Evolutionary conservation across 2,329 filamentous ascomycete species (phyloP).

Genomic region (Trichothecium sympodiale): DNA sequence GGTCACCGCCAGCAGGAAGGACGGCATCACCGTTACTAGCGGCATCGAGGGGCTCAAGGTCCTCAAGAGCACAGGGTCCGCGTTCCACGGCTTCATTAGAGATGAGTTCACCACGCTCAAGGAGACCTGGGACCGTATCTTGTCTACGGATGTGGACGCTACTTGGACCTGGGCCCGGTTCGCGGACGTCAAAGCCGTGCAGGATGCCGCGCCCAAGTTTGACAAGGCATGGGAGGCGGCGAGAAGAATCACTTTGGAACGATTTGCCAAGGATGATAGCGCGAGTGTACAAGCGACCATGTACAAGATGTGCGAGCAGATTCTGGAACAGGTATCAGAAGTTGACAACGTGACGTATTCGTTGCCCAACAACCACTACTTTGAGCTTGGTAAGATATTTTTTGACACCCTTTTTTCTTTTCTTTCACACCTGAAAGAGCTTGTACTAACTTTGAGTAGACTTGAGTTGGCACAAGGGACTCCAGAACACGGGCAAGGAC

Average conservation of each 20-base stretch:
- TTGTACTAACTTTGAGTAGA: constrained; percentile 38
- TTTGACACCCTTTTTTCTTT: not conserved
- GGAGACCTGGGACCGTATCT: constrained; percentile 89
- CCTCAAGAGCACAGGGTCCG: constrained; percentile 91
- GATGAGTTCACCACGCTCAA: constrained; percentile 87
- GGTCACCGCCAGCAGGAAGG: constrained; percentile 53
- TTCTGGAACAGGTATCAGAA: constrained; percentile 63
- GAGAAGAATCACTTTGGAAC: constrained; percentile 78
- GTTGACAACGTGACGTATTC: constrained; percentile 68
- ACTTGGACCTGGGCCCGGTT: constrained; percentile 79
- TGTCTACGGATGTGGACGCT: constrained; percentile 86
- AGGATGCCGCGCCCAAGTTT: constrained; percentile 54
- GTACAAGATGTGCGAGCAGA: constrained; percentile 95
- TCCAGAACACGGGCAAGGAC: constrained; percentile 91
- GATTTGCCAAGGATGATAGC: constrained; percentile 81
- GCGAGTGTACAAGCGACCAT: constrained; percentile 94
- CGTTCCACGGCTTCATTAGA: constrained; percentile 87
- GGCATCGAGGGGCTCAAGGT: constrained; percentile 75
- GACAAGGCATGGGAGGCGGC: constrained; percentile 68
- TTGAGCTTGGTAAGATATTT: constrained; percentile 67
- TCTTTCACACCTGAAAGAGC: constrained; percentile 2
- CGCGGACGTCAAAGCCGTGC: constrained; percentile 53
- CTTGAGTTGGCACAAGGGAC: constrained; percentile 88
- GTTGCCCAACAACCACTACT: constrained; percentile 97
- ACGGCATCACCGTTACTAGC: constrained; percentile 66